These are phyloP conservation scores for Penstemon davidsonii DNA, from an alignment of 257 asterid species.

Conservation along the genomic window DNA sequence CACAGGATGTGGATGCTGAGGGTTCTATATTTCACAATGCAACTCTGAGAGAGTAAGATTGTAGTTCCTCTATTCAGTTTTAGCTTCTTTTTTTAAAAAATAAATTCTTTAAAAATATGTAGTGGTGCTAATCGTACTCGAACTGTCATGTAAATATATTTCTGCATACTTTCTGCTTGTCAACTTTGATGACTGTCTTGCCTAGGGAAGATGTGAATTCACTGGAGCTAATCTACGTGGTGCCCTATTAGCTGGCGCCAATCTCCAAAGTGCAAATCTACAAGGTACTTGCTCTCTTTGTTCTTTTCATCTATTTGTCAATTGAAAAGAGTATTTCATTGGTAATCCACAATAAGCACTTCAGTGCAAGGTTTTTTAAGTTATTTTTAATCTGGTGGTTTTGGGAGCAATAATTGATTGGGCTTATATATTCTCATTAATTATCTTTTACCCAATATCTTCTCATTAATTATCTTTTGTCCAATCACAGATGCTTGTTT, in stretches of 20 bases:
- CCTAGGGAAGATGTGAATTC: slow-evolving; percentile 86
- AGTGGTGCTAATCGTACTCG: slow-evolving; percentile 12
- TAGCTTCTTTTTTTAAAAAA: background rate
- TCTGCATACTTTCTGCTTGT: slow-evolving; percentile 23
- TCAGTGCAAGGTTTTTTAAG: background rate
- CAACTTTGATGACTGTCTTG: slow-evolving; percentile 36
- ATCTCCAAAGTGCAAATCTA: slow-evolving; percentile 92
- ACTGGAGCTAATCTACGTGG: slow-evolving; percentile 96
- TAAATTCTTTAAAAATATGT: slow-evolving; percentile 11
- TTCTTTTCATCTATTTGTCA: slow-evolving; percentile 11
- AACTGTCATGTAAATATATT: slow-evolving; percentile 6
- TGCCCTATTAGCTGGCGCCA: slow-evolving; percentile 91
- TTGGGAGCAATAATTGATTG: slow-evolving; percentile 22
- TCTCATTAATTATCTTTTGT: slow-evolving; percentile 22
- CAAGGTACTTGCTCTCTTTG: slow-evolving; percentile 54
- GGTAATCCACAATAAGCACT: slow-evolving; percentile 7
- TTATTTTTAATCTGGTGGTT: background rate
- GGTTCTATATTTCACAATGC: slow-evolving; percentile 90
- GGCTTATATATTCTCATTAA: slow-evolving; percentile 15
- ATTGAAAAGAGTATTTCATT: slow-evolving; percentile 2
- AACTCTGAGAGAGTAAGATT: slow-evolving; percentile 78
- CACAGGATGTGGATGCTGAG: slow-evolving; percentile 96
- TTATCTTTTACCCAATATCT: slow-evolving; percentile 25
- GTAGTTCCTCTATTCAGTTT: slow-evolving; percentile 7
- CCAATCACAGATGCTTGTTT: slow-evolving; percentile 79